Conservation (phyloP, 805 yeast species). For the Suhomyces pyralidae region DNA sequence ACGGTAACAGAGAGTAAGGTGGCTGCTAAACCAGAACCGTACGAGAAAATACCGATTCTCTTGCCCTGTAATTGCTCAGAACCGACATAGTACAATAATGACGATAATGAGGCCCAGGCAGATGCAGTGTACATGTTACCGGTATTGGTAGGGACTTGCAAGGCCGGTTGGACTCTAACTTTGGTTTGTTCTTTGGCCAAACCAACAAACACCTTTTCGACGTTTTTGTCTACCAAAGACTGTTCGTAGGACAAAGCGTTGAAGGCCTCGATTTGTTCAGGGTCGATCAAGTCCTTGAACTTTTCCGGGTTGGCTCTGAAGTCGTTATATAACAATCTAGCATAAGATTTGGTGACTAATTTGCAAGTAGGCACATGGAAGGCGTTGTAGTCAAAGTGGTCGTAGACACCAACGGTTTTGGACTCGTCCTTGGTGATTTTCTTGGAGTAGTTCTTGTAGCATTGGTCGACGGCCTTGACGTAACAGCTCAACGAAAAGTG, state of each 20-base stretch:
- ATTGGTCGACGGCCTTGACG: conserved; percentile 86
- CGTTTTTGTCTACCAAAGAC: conserved; percentile 70
- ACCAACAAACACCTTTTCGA: conserved; percentile 83
- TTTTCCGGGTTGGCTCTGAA: conserved; percentile 65
- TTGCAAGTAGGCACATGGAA: conserved; percentile 99
- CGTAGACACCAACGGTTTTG: conserved; percentile 55
- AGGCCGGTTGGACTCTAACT: conserved; percentile 73
- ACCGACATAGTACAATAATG: conserved; percentile 73
- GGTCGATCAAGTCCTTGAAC: conserved; percentile 42
- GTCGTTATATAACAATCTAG: conserved; percentile 88
- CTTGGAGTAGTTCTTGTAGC: conserved; percentile 77
- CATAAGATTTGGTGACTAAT: conserved; percentile 87
- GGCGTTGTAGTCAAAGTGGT: conserved; percentile 84
- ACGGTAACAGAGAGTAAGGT: conserved; percentile 78
- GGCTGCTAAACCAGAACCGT: conserved; percentile 97
- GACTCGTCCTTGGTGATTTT: conserved; percentile 54
- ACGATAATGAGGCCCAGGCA: conserved; percentile 80
- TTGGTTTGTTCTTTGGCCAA: conserved; percentile 67
- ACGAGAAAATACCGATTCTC: conserved; percentile 90
- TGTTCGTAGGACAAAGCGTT: conserved; percentile 65
- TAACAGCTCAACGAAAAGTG: conserved; percentile 93
- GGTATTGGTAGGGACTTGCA: conserved; percentile 88
- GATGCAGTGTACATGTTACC: conserved; percentile 99
- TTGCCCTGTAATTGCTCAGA: conserved; percentile 72
- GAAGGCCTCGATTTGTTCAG: conserved; percentile 51